phyloP scores from a whole-genome alignment of 2,329 filamentous ascomycete genomes.

The Beauveria pseudobassiana region DNA sequence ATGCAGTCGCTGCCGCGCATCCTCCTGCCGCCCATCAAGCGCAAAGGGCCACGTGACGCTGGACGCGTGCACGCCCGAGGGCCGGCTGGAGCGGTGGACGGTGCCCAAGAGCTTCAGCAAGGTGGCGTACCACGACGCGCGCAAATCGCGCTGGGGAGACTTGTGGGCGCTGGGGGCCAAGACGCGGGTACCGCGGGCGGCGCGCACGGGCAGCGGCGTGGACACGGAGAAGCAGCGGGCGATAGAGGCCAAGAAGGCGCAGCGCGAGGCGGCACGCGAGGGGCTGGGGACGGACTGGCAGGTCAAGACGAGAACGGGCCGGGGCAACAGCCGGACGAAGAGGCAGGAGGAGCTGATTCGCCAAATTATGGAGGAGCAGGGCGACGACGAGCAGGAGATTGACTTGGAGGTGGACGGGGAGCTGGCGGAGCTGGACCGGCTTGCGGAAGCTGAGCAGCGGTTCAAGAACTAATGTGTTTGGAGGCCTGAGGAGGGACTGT shows the following conservation, averaged over 20 bases:
- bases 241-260: slow-evolving; percentile 30
- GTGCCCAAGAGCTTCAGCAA: slow-evolving; percentile 75
- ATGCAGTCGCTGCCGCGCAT: slow-evolving; percentile 69
- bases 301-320: slow-evolving; percentile 25
- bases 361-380: slow-evolving; percentile 31
- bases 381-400: slow-evolving; percentile 23
- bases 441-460: slow-evolving; percentile 7
- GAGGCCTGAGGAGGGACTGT: neutral
- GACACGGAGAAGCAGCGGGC: slow-evolving; percentile 42
- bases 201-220: slow-evolving; percentile 49
- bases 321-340: slow-evolving; percentile 34
- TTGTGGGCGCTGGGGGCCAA: slow-evolving; percentile 94
- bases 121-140: slow-evolving; percentile 82
- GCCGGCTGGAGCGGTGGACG: slow-evolving; percentile 86
- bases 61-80: slow-evolving; percentile 82
- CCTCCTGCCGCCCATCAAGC: slow-evolving; percentile 76
- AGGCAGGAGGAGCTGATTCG: slow-evolving; percentile 31
- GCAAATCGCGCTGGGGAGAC: slow-evolving; percentile 87
- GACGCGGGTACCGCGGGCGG: slow-evolving; percentile 57
- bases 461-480: neutral
- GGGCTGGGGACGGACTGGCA: slow-evolving; percentile 17
- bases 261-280: slow-evolving; percentile 31
- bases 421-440: slow-evolving; percentile 15
- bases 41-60: slow-evolving; percentile 80
- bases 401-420: slow-evolving; percentile 24